A percentile compares a stretch with the other conserved stretches of the same genome.
Conservation (phyloP, 169 alveolate species). For the Plasmodium fragile region DNA sequence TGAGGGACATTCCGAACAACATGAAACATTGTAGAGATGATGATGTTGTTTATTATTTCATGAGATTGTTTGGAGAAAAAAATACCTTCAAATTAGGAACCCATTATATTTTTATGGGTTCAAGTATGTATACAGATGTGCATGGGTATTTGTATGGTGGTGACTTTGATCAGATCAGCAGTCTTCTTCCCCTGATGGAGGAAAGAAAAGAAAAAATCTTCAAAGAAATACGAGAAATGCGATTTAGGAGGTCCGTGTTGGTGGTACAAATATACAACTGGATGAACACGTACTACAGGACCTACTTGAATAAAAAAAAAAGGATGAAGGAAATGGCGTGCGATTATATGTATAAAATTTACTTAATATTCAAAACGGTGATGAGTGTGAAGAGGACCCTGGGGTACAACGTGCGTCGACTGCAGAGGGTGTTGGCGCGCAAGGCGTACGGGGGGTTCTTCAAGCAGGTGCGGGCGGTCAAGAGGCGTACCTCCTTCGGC, state of each 20-base stretch:
- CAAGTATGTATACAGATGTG: constrained; percentile 29
- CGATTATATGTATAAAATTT: constrained; percentile 52
- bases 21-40: constrained; percentile 14
- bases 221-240: neutral
- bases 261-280: constrained; percentile 26
- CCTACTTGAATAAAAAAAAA: constrained; percentile 46
- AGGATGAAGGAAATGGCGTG: constrained; percentile 47
- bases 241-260: constrained; percentile 37
- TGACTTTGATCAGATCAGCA: neutral
- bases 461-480: neutral
- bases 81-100: constrained; percentile 11
- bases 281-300: constrained; percentile 7
- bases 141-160: constrained; percentile 9
- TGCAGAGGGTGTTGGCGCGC: neutral
- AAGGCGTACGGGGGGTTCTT: neutral
- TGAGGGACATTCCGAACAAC: neutral
- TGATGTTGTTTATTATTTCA: constrained; percentile 42
- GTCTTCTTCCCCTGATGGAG: neutral
- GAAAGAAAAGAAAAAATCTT: constrained; percentile 4
- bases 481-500: neutral
- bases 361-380: constrained; percentile 27
- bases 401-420: constrained; percentile 8
- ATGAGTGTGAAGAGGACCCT: constrained; percentile 8
- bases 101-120: constrained; percentile 37
- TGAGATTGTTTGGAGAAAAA: constrained; percentile 32